Evolutionary conservation across 768 basidiomycete species (phyloP), one percentile per base, ranked within the genome.

Genomic region (Amanita phalloides): DNA sequence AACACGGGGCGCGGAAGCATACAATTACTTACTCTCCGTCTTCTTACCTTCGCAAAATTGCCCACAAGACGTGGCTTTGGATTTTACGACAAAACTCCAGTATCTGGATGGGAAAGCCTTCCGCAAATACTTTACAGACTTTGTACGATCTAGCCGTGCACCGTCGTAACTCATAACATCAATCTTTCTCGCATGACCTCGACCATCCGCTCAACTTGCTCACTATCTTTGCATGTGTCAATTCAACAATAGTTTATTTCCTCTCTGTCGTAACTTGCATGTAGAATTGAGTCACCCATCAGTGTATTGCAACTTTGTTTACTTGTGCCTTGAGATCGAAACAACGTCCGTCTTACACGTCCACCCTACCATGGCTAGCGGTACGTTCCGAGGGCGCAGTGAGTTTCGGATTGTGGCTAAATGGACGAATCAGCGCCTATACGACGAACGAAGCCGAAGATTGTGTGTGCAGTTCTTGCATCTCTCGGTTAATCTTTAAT

Each of bases 41-140:
- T 91, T 90, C 67, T 77, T 99, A 17, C 94, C 96, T 1, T 81
- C 90, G 7, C 82, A 95, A 68, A 80, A 84, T 55, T 93, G 92
- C 79, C 93, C 96, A 30, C 67, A 76, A 20, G 81, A 86, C 41
- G 81, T 76, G 25, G 84, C 88, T 3, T 55, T 82, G 41, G 86
- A 93, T 57, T 90, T 96, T 56, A 77, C 83, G 1, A 75, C 76
- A 14, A 89, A 89, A 63, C 65, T 92, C 58, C 77, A 81, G 54
- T 82, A 81, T 64, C 66, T 86, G 52, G 90, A 92, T 61, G 70
- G 73, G 57, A 90, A 86, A 63, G 69, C 65, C 33, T 92, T 92
- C 70, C 75, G 86, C 60, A 91, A 88, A 72, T 92, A 89, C 67
- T 91, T 90, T 66, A 77, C 84, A 23, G 90, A 91, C 60, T 81